Evolutionary conservation across 1,284 basidiomycete species (phyloP).

Genomic region (Schizophyllum amplum): DNA sequence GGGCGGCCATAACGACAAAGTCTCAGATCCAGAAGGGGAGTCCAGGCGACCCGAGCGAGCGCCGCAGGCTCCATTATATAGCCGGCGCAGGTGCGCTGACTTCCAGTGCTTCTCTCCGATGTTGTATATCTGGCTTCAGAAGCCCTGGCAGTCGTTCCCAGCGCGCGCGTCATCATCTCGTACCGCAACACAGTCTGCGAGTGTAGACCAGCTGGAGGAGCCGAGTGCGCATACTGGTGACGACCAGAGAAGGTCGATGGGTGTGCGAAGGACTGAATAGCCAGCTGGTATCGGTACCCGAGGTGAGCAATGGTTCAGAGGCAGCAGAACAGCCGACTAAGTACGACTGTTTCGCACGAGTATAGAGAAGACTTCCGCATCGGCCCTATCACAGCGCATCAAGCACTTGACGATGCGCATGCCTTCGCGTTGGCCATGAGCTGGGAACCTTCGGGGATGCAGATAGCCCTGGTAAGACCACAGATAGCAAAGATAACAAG

Average conservation of each 20-base stretch:
- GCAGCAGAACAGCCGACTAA: too few relatives aligned
- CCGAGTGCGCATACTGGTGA: neutral
- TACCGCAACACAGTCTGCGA: neutral
- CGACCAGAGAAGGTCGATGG: neutral
- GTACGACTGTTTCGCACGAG: too few relatives aligned
- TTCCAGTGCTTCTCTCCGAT: neutral
- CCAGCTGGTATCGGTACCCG: too few relatives aligned
- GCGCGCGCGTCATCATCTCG: neutral
- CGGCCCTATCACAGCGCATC: neutral
- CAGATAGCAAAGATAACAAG: neutral
- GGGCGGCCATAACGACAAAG: neutral
- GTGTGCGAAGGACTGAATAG: neutral
- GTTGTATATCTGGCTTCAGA: neutral
- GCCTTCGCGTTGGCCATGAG: neutral
- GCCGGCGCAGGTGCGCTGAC: too few relatives aligned
- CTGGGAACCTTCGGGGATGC: neutral
- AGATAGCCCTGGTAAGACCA: too few relatives aligned
- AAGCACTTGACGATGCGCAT: neutral
- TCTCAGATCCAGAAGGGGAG: neutral
- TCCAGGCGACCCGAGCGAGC: neutral
- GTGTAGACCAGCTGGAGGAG: neutral
- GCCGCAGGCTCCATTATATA: neutral
- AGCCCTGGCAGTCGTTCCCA: neutral
- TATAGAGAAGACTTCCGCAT: neutral
- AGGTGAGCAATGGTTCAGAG: too few relatives aligned